Conservation (phyloP, 2,329 filamentous ascomycete species). For the Herpotrichia juniperi region DNA sequence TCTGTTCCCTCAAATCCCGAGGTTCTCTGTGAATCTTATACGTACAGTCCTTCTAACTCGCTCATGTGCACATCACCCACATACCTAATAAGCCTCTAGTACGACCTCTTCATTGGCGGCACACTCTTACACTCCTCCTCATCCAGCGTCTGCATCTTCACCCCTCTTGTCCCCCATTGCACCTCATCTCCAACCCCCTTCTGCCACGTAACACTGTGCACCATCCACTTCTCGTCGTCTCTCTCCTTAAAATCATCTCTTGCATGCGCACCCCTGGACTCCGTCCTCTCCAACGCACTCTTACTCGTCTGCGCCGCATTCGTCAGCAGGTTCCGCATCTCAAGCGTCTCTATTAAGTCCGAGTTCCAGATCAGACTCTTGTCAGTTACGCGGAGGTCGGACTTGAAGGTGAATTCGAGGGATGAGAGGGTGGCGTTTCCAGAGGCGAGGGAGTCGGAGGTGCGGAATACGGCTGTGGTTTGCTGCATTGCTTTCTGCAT, state of each 20-base stretch:
- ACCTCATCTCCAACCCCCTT: slow-evolving; percentile 46
- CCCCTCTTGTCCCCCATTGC: slow-evolving; percentile 49
- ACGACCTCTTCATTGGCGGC: slow-evolving; percentile 42
- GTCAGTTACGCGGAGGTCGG: slow-evolving; percentile 48
- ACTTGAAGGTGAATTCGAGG: slow-evolving; percentile 45
- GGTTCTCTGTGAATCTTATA: too few species aligned
- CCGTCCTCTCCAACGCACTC: slow-evolving; percentile 50
- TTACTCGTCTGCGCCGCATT: slow-evolving; percentile 56
- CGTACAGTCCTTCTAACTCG: too few species aligned
- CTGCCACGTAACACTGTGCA: slow-evolving; percentile 57
- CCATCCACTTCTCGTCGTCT: slow-evolving; percentile 53
- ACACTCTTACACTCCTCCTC: slow-evolving; percentile 50
- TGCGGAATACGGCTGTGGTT: slow-evolving; percentile 55
- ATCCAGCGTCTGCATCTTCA: slow-evolving; percentile 53
- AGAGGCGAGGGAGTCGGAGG: slow-evolving; percentile 39
- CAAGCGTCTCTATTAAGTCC: slow-evolving; percentile 56
- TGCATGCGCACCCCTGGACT: slow-evolving; percentile 56
- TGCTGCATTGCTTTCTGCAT: slow-evolving; percentile 57
- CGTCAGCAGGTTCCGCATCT: slow-evolving; percentile 54
- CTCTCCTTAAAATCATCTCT: slow-evolving; percentile 54
- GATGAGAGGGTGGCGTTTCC: slow-evolving; percentile 42
- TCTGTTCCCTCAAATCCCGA: too few species aligned
- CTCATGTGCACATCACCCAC: too few species aligned
- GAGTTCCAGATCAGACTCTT: slow-evolving; percentile 57
- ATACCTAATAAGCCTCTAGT: too few species aligned